These are phyloP conservation scores for Piper betle DNA, from an alignment of 164 flowering plant genomes.

Conservation along the genomic window DNA sequence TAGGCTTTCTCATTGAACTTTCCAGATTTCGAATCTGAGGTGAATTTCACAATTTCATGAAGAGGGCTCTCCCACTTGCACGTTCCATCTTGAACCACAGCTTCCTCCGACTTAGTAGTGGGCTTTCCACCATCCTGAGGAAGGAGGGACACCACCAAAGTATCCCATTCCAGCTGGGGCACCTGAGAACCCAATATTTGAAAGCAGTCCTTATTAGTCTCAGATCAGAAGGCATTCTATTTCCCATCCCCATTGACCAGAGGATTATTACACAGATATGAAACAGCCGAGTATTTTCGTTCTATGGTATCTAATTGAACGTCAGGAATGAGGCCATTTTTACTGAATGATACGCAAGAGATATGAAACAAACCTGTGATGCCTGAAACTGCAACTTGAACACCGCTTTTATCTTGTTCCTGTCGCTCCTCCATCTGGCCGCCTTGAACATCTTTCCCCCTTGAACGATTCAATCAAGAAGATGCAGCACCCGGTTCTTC, in stretches of 20 bases:
- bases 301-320: background rate
- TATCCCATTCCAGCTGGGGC: constrained; percentile 37
- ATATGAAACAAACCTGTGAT: constrained; percentile 41
- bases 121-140: constrained; percentile 78
- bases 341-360: background rate
- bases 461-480: background rate
- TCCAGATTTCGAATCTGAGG: constrained; percentile 56
- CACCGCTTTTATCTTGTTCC: constrained; percentile 65
- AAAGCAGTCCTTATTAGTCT: background rate
- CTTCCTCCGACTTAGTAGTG: constrained; percentile 51
- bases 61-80: constrained; percentile 75
- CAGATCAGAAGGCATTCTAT: constrained; percentile 2
- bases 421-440: constrained; percentile 66
- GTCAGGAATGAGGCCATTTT: background rate
- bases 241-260: constrained; percentile 8
- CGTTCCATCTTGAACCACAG: constrained; percentile 39
- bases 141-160: constrained; percentile 51
- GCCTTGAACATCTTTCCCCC: constrained; percentile 57
- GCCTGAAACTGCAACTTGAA: constrained; percentile 82
- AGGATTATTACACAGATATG: no score
- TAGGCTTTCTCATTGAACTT: constrained; percentile 55
- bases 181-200: constrained; percentile 30
- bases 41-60: constrained; percentile 59
- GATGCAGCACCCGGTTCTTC: background rate
- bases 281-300: no score